Percentiles rank a stretch among this genome's conserved stretches.
Conservation (phyloP, 176 grass and related monocot species). For the Triticum timopheevii region DNA sequence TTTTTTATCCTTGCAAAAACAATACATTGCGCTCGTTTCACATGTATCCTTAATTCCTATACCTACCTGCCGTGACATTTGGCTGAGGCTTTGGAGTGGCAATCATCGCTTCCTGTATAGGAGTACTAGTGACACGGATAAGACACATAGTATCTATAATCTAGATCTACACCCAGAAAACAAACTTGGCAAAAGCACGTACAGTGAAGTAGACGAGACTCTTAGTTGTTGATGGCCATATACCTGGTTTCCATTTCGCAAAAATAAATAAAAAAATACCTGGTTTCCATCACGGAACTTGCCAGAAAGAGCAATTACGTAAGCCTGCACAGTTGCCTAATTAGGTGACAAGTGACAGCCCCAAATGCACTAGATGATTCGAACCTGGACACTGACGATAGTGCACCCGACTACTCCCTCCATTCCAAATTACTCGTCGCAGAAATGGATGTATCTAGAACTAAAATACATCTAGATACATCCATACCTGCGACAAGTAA, state of each 20-base stretch:
- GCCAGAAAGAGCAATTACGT: neutral
- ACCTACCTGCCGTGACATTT: neutral
- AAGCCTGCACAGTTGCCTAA: neutral
- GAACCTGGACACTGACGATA: neutral
- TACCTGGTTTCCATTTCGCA: neutral
- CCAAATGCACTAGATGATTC: neutral
- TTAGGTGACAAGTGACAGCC: neutral
- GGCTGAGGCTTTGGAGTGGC: neutral
- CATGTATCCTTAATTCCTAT: neutral
- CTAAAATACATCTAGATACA: too few relatives aligned
- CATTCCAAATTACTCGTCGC: too few relatives aligned
- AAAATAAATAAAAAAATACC: neutral
- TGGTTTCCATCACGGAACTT: neutral
- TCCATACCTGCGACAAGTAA: too few relatives aligned
- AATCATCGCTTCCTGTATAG: neutral
- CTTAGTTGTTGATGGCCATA: neutral
- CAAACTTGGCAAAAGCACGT: neutral
- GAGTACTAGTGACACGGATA: neutral
- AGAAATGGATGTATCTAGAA: too few relatives aligned
- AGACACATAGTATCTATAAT: neutral
- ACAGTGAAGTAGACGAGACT: neutral
- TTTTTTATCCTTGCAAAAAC: too few relatives aligned
- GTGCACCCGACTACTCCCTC: too few relatives aligned
- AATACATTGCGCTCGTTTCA: neutral
- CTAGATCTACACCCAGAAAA: too few relatives aligned